Evolutionary conservation across 345 rosid genomes (phyloP), one percentile per base, ranked within the genome.

Genomic region (Abelmoschus esculentus): DNA sequence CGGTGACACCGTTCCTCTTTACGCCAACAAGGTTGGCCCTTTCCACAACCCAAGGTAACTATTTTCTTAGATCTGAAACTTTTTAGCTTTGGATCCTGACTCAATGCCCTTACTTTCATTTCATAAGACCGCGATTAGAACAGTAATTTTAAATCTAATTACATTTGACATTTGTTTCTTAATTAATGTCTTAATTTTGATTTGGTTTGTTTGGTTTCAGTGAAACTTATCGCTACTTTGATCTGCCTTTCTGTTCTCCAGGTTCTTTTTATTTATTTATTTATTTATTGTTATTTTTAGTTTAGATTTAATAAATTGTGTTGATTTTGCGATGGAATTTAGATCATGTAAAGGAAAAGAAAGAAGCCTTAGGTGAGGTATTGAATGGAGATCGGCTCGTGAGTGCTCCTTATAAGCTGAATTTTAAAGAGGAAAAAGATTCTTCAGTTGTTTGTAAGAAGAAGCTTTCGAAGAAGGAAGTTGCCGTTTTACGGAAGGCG

Each of bases 291-390:
- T 15, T 2, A 8, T 11, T 18, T 63, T 19, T 19, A 63, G 19
- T 63, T 18, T 26, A 18, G 49, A 63, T 19, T 42, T 42, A 22
- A 15, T 36, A 62, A 29, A 36, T n/a, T 4, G 40, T 61, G 14
- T 36, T 17, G 28, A 44, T 67, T 54, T 29, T 74, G 42, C 49
- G 38, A 22, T 26, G 78, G 26, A 18, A 57, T 42, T 62, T 75
- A 91, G 96, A 79, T 75, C 82, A 79, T 52, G 70, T 73, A 71
- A 89, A 87, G 72, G 97, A 91, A 77, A 91, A 91, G 78, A 84
- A 79, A 78, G 97, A 91, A 86, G 97, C 97, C 58, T 89, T 91
- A 64, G 97, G 97, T 4, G 97, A 91, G 78, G 89, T 87, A 38
- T 61, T 91, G 75, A 91, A 91, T 75, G 97, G 97, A 3, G 97